phyloP scores from a whole-genome alignment of 768 basidiomycete genomes.

The Mycena galericulata region DNA sequence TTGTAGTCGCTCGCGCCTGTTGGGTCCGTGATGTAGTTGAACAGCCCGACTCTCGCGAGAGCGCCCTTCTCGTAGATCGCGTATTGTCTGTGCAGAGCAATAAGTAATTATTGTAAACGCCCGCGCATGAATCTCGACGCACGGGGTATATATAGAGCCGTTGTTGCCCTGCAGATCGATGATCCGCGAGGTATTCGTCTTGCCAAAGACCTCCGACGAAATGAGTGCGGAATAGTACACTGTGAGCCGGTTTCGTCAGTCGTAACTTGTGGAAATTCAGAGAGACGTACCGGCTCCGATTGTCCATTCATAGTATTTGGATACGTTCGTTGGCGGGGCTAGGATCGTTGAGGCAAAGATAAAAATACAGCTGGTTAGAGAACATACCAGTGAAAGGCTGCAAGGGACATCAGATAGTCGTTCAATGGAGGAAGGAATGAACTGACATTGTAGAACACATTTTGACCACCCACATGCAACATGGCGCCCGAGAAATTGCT shows the following conservation, averaged over 20 bases:
- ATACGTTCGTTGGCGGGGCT: constrained; percentile 67
- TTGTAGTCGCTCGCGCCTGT: constrained; percentile 66
- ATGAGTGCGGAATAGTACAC: constrained; percentile 81
- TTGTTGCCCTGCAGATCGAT: constrained; percentile 70
- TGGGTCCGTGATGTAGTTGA: constrained; percentile 79
- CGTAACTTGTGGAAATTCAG: background rate
- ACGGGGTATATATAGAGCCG: constrained; percentile 67
- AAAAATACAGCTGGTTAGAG: background rate
- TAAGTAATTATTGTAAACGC: background rate
- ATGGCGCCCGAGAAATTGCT: constrained; percentile 66
- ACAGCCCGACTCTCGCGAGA: constrained; percentile 71
- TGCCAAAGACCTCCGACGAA: constrained; percentile 78
- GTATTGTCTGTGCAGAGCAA: constrained; percentile 48
- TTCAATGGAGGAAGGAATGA: background rate
- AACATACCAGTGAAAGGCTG: constrained; percentile 65
- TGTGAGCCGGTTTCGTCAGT: constrained; percentile 39
- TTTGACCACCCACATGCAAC: constrained; percentile 75
- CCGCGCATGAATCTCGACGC: constrained; percentile 36
- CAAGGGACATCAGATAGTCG: background rate
- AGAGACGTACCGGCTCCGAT: constrained; percentile 53
- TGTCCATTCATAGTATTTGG: constrained; percentile 75
- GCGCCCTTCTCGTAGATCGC: constrained; percentile 80
- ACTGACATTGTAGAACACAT: constrained; percentile 75
- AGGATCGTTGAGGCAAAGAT: background rate
- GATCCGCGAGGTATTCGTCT: constrained; percentile 71